A percentile compares a stretch with the other conserved stretches of the same genome.
Conservation (phyloP, 2,329 filamentous ascomycete species). For the Arachnopeziza araneosa region DNA sequence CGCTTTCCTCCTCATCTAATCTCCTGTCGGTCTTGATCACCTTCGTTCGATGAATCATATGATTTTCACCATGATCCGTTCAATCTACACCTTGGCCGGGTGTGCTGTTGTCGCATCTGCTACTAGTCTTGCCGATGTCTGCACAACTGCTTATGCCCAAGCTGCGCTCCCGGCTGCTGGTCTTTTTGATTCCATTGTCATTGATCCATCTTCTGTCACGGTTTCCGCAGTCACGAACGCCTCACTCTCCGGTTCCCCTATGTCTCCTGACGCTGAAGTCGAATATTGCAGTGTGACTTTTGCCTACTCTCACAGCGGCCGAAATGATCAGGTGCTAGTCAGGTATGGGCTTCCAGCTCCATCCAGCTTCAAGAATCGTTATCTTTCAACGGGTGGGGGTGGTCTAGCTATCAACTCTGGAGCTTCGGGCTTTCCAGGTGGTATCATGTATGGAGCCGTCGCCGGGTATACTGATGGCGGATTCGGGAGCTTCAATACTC, state of each 20-base stretch:
- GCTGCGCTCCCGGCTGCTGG: conserved; percentile 38
- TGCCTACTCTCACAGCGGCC: conserved; percentile 25
- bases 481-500: conserved; percentile 38
- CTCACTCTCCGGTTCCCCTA: conserved; percentile 23
- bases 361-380: not conserved
- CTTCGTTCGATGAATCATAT: not conserved
- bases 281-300: conserved; percentile 31
- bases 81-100: not conserved
- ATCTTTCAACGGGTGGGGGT: not conserved
- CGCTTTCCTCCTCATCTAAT: not conserved
- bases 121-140: conserved; percentile 34
- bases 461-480: conserved; percentile 39
- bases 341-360: conserved; percentile 31
- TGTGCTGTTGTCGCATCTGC: not conserved
- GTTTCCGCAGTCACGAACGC: conserved; percentile 36
- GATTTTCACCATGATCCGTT: not conserved
- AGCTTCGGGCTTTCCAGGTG: conserved; percentile 32
- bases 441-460: conserved; percentile 38
- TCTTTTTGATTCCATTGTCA: conserved; percentile 35
- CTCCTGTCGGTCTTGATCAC: not conserved
- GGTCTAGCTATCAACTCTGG: conserved; percentile 35
- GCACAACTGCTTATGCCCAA: conserved; percentile 39
- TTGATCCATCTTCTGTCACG: conserved; percentile 38
- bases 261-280: conserved; percentile 7
- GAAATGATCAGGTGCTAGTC: conserved; percentile 28